These are phyloP conservation scores for Acer negundo DNA, from an alignment of 345 rosid species.

Conservation along the genomic window DNA sequence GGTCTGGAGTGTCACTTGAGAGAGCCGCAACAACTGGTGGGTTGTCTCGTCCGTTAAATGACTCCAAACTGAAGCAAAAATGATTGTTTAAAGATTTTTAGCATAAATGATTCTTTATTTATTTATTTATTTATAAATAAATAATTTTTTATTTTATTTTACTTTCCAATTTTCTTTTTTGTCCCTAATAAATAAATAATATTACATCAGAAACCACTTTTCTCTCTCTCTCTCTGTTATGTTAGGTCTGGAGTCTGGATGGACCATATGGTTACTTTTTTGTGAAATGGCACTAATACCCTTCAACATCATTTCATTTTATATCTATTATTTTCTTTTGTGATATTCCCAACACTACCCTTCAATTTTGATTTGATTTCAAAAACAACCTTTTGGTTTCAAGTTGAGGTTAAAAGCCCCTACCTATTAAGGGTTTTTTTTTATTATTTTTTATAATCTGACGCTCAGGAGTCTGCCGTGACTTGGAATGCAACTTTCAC, in stretches of 20 bases:
- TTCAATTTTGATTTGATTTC: not conserved
- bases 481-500: no score
- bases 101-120: no score
- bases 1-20: constrained; percentile 31
- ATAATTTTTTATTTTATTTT: no score
- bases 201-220: not conserved
- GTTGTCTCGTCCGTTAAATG: constrained; percentile 46
- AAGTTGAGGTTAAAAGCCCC: no score
- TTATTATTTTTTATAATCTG: no score
- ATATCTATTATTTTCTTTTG: not conserved
- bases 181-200: no score
- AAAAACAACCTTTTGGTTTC: not conserved
- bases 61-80: constrained; percentile 24
- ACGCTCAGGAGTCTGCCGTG: no score
- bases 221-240: not conserved
- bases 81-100: not conserved
- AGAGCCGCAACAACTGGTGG: constrained; percentile 56
- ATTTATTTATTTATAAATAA: not conserved
- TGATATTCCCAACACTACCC: not conserved
- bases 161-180: no score
- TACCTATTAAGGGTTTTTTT: no score
- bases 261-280: not conserved
- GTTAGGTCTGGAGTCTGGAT: not conserved
- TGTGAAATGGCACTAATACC: not conserved
- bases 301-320: not conserved